A percentile compares a stretch with the other conserved stretches of the same genome.
phyloP scores from a whole-genome alignment of 2,329 filamentous ascomycete genomes.

The Biscogniauxia sp. region DNA sequence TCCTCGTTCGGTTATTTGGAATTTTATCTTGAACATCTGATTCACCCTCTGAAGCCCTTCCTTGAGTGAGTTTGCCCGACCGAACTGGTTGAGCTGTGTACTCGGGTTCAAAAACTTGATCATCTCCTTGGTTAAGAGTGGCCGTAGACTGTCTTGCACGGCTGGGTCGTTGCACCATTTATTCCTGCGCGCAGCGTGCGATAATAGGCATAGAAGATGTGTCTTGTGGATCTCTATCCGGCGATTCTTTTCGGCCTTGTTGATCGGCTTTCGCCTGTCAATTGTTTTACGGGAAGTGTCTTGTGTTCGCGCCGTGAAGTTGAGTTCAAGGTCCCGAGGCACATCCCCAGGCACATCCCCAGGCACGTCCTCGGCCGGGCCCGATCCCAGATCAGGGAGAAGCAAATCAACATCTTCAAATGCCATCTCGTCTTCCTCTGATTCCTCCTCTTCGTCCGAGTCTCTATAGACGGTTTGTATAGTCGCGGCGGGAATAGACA shows the following conservation, averaged over 20 bases:
- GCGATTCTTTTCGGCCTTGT: slow-evolving; percentile 49
- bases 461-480: slow-evolving; percentile 51
- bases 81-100: slow-evolving; percentile 67
- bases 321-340: slow-evolving; percentile 46
- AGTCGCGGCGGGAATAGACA: slow-evolving; percentile 45
- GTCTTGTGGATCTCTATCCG: slow-evolving; percentile 80
- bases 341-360: slow-evolving; percentile 32
- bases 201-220: slow-evolving; percentile 79
- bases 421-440: slow-evolving; percentile 41
- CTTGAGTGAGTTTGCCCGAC: slow-evolving; percentile 71
- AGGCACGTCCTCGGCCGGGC: slow-evolving; percentile 23
- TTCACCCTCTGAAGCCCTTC: slow-evolving; percentile 71
- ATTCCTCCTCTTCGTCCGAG: slow-evolving; percentile 42
- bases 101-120: slow-evolving; percentile 67
- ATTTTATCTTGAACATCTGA: slow-evolving; percentile 67
- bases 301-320: slow-evolving; percentile 47
- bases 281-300: slow-evolving; percentile 29
- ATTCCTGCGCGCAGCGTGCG: slow-evolving; percentile 75
- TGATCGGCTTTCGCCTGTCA: slow-evolving; percentile 51
- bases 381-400: slow-evolving; percentile 20
- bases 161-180: slow-evolving; percentile 79
- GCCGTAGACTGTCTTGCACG: slow-evolving; percentile 64
- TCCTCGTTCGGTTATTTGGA: slow-evolving; percentile 68
- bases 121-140: slow-evolving; percentile 64
- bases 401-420: slow-evolving; percentile 51